These are phyloP conservation scores for Escallonia rubra DNA, from an alignment of 129 eudicot genomes.

Conservation along the genomic window DNA sequence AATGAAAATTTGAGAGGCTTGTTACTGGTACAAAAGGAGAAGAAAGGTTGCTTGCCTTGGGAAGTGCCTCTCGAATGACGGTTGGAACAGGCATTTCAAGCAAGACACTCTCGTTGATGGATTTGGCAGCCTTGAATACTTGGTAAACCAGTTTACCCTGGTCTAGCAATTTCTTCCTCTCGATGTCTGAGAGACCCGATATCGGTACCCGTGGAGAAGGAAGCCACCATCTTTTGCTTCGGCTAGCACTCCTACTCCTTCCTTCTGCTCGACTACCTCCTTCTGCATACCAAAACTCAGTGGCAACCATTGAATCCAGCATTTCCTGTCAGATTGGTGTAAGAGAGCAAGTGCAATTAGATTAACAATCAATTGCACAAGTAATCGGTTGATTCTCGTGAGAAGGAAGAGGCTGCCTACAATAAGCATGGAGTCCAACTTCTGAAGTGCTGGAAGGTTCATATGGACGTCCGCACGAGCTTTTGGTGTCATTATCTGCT, in stretches of 20 bases:
- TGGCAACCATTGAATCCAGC: constrained; percentile 56
- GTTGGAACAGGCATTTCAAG: constrained; percentile 71
- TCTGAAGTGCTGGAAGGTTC: constrained; percentile 89
- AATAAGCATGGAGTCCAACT: constrained; percentile 90
- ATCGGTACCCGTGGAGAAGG: constrained; percentile 74
- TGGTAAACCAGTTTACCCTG: constrained; percentile 73
- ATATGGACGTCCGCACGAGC: constrained; percentile 83
- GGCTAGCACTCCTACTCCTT: constrained; percentile 32
- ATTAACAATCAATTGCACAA: background rate
- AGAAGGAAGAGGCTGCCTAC: constrained; percentile 50
- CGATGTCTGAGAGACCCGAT: constrained; percentile 63
- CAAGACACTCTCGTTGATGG: constrained; percentile 78
- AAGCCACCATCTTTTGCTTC: constrained; percentile 87
- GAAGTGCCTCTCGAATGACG: constrained; percentile 61
- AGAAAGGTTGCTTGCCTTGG: constrained; percentile 46
- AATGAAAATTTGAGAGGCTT: no score
- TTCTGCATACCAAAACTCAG: constrained; percentile 90
- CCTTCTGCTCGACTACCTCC: constrained; percentile 76
- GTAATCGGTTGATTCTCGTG: background rate
- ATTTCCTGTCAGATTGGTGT: constrained; percentile 43
- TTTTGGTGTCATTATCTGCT: constrained; percentile 87
- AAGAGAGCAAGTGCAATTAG: background rate
- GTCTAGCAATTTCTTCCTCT: constrained; percentile 55
- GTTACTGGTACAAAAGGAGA: no score
- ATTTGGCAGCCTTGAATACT: constrained; percentile 86